Percentiles rank a stretch among this genome's conserved stretches.
phyloP scores from a whole-genome alignment of 257 asterid species.

The Anisodus tanguticus region DNA sequence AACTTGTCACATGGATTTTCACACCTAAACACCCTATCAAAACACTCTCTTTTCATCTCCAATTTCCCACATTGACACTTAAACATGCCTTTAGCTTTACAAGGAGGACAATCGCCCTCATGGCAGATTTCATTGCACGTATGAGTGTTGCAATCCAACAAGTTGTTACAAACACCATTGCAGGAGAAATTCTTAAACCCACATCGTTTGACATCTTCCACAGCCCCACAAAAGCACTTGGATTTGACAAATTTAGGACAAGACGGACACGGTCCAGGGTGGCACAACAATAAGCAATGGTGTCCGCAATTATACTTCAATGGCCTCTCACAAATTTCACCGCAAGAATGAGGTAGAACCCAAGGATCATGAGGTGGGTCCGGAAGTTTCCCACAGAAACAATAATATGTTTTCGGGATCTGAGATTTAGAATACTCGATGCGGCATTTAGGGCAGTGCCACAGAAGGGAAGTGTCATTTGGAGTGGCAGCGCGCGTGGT shows the following conservation, averaged over 20 bases:
- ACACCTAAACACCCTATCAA: slow-evolving; percentile 74
- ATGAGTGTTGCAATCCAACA: slow-evolving; percentile 69
- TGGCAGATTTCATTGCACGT: slow-evolving; percentile 76
- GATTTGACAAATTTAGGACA: slow-evolving; percentile 80
- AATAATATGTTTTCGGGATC: slow-evolving; percentile 70
- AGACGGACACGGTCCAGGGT: slow-evolving; percentile 94
- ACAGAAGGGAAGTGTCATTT: slow-evolving; percentile 50
- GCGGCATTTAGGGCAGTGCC: slow-evolving; percentile 99
- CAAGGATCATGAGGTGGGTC: slow-evolving; percentile 90
- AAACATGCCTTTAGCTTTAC: slow-evolving; percentile 58
- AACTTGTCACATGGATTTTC: slow-evolving; percentile 63
- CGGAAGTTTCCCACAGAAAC: slow-evolving; percentile 81
- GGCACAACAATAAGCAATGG: slow-evolving; percentile 73
- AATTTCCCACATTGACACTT: slow-evolving; percentile 78
- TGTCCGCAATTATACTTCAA: slow-evolving; percentile 83
- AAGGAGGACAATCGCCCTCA: slow-evolving; percentile 71
- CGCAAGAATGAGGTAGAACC: slow-evolving; percentile 95
- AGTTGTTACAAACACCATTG: slow-evolving; percentile 54
- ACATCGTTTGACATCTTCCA: slow-evolving; percentile 80
- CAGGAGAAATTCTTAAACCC: slow-evolving; percentile 88
- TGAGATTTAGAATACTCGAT: slow-evolving; percentile 65
- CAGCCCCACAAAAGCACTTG: slow-evolving; percentile 73
- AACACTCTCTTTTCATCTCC: slow-evolving; percentile 69
- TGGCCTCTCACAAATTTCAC: slow-evolving; percentile 76
- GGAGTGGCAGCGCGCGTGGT: slow-evolving; percentile 68